These are phyloP conservation scores for Draba incana DNA, from an alignment of 345 rosid genomes.

Conservation along the genomic window DNA sequence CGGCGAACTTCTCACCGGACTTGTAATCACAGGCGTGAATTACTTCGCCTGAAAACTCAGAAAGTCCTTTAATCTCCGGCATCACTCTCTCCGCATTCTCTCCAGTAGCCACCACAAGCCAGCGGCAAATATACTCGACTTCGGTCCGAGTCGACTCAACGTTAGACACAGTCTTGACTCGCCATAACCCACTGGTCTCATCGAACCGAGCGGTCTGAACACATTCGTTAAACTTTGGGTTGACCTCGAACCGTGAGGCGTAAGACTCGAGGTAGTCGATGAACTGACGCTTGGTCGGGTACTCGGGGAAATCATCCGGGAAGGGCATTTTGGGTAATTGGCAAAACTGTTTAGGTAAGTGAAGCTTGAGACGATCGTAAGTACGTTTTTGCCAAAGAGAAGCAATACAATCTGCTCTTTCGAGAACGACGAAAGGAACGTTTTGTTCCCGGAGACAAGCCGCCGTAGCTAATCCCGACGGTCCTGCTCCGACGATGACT, in stretches of 20 bases:
- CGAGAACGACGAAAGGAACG: slow-evolving; percentile 74
- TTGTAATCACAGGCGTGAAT: slow-evolving; percentile 75
- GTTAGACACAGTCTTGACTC: slow-evolving; percentile 62
- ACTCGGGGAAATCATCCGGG: slow-evolving; percentile 76
- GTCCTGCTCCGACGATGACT: slow-evolving; percentile 85
- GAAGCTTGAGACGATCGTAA: slow-evolving; percentile 84
- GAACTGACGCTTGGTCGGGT: slow-evolving; percentile 73
- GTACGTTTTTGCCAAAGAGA: slow-evolving; percentile 83
- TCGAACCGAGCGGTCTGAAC: slow-evolving; percentile 83
- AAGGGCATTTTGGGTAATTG: slow-evolving; percentile 80
- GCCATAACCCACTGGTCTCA: slow-evolving; percentile 80
- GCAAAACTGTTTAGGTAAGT: slow-evolving; percentile 81
- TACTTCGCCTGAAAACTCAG: slow-evolving; percentile 70
- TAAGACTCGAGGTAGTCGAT: slow-evolving; percentile 73
- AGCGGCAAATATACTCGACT: slow-evolving; percentile 82
- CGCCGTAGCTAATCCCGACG: slow-evolving; percentile 80
- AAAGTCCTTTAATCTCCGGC: slow-evolving; percentile 76
- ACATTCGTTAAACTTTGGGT: slow-evolving; percentile 78
- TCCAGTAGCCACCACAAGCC: slow-evolving; percentile 97
- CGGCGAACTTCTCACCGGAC: slow-evolving; percentile 70
- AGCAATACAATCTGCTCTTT: slow-evolving; percentile 84
- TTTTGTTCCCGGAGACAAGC: slow-evolving; percentile 75
- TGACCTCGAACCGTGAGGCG: slow-evolving; percentile 62
- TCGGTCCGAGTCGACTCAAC: slow-evolving; percentile 50
- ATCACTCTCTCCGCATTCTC: slow-evolving; percentile 82